Percentiles rank a stretch among this genome's conserved stretches.
Evolutionary conservation across 1,139 yeast species (phyloP).

Genomic region (Geotrichum fermentans): DNA sequence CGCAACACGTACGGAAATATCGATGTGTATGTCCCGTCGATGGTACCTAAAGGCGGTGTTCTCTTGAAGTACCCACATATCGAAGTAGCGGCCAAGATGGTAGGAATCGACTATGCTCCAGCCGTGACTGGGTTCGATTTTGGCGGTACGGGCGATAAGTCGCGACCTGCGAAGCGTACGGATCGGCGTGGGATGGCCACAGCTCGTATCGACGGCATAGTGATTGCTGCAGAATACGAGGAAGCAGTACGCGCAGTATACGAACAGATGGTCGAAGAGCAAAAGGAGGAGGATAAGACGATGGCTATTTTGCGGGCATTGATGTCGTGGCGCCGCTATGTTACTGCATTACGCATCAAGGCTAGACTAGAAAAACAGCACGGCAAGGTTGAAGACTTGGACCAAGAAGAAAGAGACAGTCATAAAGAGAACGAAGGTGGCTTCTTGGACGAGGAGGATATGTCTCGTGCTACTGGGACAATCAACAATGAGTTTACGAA

Average conservation of each 20-base stretch:
- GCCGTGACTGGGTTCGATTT: slow-evolving; percentile 89
- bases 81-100: slow-evolving; percentile 61
- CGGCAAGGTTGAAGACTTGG: slow-evolving; percentile 47
- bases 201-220: slow-evolving; percentile 72
- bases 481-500: background rate
- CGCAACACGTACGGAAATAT: slow-evolving; percentile 79
- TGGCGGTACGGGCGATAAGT: slow-evolving; percentile 26
- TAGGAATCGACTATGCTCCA: slow-evolving; percentile 75
- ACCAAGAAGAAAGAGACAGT: background rate
- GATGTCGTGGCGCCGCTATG: slow-evolving; percentile 65
- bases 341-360: slow-evolving; percentile 66
- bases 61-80: slow-evolving; percentile 54
- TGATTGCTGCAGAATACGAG: slow-evolving; percentile 56
- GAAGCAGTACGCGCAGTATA: slow-evolving; percentile 64
- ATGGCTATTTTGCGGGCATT: slow-evolving; percentile 52
- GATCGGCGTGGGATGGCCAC: slow-evolving; percentile 40
- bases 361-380: slow-evolving; percentile 62
- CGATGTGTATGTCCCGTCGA: slow-evolving; percentile 67
- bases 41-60: slow-evolving; percentile 82
- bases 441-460: background rate
- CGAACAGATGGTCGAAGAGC: slow-evolving; percentile 53
- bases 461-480: too few species aligned
- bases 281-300: slow-evolving; percentile 44
- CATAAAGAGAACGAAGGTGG: background rate
- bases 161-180: slow-evolving; percentile 7